Base-by-base conservation (phyloP, 805 yeast species). In the Candida endomychidarum region DNA sequence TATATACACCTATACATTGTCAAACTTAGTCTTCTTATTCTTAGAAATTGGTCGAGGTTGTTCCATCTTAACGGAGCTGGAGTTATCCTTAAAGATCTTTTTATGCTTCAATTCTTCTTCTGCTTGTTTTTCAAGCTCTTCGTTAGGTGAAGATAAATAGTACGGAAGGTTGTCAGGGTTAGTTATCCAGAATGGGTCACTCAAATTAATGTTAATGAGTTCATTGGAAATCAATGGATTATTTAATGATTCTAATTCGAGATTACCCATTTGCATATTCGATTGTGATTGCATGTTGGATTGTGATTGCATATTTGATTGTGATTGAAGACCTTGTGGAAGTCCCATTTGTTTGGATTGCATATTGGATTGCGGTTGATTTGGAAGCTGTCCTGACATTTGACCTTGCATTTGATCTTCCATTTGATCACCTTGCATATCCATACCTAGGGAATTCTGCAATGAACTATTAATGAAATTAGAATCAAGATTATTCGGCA, bases 161-260 rank as follows among this genome's bases (percentile, higher is more conserved):
- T 57, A 58, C 8, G 74, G 73, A 39, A 72, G 55, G 45, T 70
- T 72, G 32, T 63, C 72, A 2, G 78, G 78, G 47, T 72, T 72
- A 12, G 74, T 72, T 33, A 74, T 60, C 68, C 75, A 74, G 45
- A 75, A 75, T 5, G 80, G 80, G 52, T 75, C 81, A 34, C 59
- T 61, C 26, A 72, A 50, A 34, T 47, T 47, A 30, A 47, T 38
- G 8, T 42, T 42, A 9, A 47, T 61, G 55, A 47, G 71, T 64
- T 8, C 78, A 74, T 18, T 65, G 50, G 37, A 67, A 54, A 16
- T 65, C 8, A 29, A 15, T 5, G 33, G 33, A 15, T 29, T 29
- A 23, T 29, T 29, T 3, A 29, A 6, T 4, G 33, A 29, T 23
- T 29, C 33, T 18, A 29, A 29, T 29, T 29, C 33, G n/a, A 29